Evolutionary conservation across 2,329 filamentous ascomycete genomes (phyloP), one percentile per base, ranked within the genome.

Genomic region (Fusarium humuli): DNA sequence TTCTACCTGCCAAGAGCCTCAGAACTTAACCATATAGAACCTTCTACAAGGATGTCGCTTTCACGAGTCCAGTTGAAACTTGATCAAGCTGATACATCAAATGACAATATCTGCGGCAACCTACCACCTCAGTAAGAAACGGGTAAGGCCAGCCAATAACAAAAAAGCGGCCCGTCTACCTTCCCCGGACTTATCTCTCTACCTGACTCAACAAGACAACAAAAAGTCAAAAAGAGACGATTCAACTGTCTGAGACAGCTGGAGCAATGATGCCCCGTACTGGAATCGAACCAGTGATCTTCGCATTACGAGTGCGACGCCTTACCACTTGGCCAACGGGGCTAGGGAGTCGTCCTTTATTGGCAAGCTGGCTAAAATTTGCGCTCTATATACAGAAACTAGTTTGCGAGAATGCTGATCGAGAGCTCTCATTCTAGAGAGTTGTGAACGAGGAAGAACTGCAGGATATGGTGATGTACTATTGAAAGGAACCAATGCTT

Each of bases 261-360:
- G 46, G 50, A 30, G 30, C 30, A 37, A 18, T 25, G 11, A 37
- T 66, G 70, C 70, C 58, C 67, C 57, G 59, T 61, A 66, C 54
- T 49, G 60, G 65, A 71, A 65, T 71, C 65, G 69, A 71, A 71
- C 67, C 60, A 49, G 46, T 57, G 69, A 61, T 71, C 69, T 71
- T 71, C 67, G 67, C 69, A 71, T 71, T 71, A 72, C 69, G 70
- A 72, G 70, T 72, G 70, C 65, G 69, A 72, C 70, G 70, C 70
- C 69, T 71, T 72, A 72, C 70, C 70, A 65, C 70, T 71, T 71
- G 69, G 70, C 70, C 69, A 72, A 69, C 50, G 56, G 63, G 69
- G 70, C 70, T 41, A 45, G 44, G 58, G 47, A 63, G 25, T 63
- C 61, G 44, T 50, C 46, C 45, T 67, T 65, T 60, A 6, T n/a